Evolutionary conservation across 495 filamentous ascomycete genomes (phyloP).

Genomic region (Daldinia caldariorum): DNA sequence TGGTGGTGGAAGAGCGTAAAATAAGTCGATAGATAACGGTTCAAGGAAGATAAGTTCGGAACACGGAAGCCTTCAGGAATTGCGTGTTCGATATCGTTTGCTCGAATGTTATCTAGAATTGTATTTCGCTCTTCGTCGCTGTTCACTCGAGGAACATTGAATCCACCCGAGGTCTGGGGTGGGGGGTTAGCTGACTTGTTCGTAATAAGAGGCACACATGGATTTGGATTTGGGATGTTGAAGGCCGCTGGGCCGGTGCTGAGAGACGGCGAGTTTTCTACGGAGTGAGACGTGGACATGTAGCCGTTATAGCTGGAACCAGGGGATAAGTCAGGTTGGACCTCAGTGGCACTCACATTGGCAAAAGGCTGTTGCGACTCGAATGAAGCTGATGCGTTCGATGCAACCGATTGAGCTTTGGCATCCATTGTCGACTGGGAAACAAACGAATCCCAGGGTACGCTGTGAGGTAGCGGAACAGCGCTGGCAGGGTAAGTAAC

Average conservation of each 20-base stretch:
- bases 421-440: constrained; percentile 68
- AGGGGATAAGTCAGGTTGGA: constrained; percentile 69
- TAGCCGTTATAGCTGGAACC: constrained; percentile 71
- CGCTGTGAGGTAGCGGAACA: constrained; percentile 75
- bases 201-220: constrained; percentile 62
- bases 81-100: constrained; percentile 79
- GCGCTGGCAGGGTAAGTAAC: constrained; percentile 77
- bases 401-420: constrained; percentile 74
- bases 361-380: constrained; percentile 71
- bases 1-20: constrained; percentile 98
- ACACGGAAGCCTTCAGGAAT: constrained; percentile 90
- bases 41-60: constrained; percentile 78
- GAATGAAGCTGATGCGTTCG: constrained; percentile 70
- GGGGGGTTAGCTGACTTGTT: constrained; percentile 45
- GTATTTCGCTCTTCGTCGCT: constrained; percentile 83
- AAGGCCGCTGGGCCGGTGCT: constrained; percentile 71
- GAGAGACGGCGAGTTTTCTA: constrained; percentile 74
- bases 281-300: constrained; percentile 69
- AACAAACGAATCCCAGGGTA: constrained; percentile 81
- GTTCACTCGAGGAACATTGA: constrained; percentile 72
- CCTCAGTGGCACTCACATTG: constrained; percentile 61
- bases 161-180: constrained; percentile 69
- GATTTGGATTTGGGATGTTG: constrained; percentile 66
- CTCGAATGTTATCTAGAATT: constrained; percentile 85
- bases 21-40: constrained; percentile 92